These are phyloP conservation scores for Thalassiosira exigua DNA, from an alignment of 352 stramenopile species.

Conservation along the genomic window DNA sequence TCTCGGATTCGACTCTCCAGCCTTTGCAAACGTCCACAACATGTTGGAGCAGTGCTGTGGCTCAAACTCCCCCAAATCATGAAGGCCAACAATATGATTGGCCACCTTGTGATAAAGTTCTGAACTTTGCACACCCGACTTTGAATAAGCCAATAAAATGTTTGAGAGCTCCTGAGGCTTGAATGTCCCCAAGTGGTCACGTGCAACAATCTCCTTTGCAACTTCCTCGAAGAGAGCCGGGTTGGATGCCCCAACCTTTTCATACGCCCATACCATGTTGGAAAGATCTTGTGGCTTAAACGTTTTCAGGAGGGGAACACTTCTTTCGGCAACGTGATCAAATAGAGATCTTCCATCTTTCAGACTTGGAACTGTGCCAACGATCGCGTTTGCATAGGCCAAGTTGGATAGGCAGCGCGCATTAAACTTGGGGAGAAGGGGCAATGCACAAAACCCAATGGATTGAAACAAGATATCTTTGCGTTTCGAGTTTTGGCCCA, in stretches of 20 bases:
- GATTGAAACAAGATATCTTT: background rate
- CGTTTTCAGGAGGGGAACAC: constrained; percentile 14
- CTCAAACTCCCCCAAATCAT: constrained; percentile 18
- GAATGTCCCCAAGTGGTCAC: constrained; percentile 15
- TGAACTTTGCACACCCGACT: constrained; percentile 1
- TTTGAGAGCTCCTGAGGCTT: constrained; percentile 25
- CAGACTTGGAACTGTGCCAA: constrained; percentile 8
- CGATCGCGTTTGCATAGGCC: constrained; percentile 37
- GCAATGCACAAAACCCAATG: background rate
- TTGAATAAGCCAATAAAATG: constrained; percentile 46
- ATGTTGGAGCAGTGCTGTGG: constrained; percentile 38
- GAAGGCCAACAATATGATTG: constrained; percentile 9
- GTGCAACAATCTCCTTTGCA: constrained; percentile 34
- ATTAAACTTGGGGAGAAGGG: constrained; percentile 28
- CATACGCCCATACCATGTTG: constrained; percentile 42
- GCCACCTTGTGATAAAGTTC: constrained; percentile 30
- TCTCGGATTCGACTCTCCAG: constrained; percentile 15
- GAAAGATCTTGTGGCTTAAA: constrained; percentile 48
- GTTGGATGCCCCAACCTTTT: constrained; percentile 7
- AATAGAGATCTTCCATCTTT: constrained; percentile 25
- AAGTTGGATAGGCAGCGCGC: constrained; percentile 34
- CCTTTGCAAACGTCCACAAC: constrained; percentile 47
- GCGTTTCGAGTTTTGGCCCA: background rate
- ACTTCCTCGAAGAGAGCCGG: constrained; percentile 24
- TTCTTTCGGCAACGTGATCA: constrained; percentile 18